Conservation (phyloP, 768 basidiomycete species). For the Leccinum arenicola region DNA sequence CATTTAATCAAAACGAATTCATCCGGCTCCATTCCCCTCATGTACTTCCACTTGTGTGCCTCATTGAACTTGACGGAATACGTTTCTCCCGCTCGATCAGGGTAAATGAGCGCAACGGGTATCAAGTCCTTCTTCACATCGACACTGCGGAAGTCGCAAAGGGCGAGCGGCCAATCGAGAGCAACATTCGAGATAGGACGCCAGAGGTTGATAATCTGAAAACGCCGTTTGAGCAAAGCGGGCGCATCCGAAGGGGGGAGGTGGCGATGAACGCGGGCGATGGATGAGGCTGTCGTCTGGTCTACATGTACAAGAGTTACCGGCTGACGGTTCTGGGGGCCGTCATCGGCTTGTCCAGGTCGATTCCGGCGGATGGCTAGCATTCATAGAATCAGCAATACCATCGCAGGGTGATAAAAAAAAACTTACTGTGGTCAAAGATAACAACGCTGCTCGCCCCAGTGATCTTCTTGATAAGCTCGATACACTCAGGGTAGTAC, state of each 20-base stretch:
- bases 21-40: slow-evolving; percentile 41
- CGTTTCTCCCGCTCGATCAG: slow-evolving; percentile 42
- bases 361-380: slow-evolving; percentile 43
- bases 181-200: slow-evolving; percentile 42
- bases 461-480: slow-evolving; percentile 37
- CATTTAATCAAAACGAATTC: slow-evolving; percentile 50
- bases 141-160: neutral
- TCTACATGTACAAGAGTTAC: slow-evolving; percentile 44
- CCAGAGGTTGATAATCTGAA: slow-evolving; percentile 57
- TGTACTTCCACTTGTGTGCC: slow-evolving; percentile 44
- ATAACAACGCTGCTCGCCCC: slow-evolving; percentile 38
- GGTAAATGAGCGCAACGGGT: neutral
- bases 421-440: slow-evolving; percentile 40
- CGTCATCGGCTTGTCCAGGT: slow-evolving; percentile 34
- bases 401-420: neutral
- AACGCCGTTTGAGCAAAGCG: slow-evolving; percentile 40
- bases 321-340: slow-evolving; percentile 42
- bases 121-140: neutral
- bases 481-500: slow-evolving; percentile 40
- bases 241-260: slow-evolving; percentile 40
- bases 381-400: neutral
- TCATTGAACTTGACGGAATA: slow-evolving; percentile 36
- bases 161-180: neutral
- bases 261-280: slow-evolving; percentile 42
- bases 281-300: slow-evolving; percentile 38